phyloP scores from a whole-genome alignment of 441 rosid genomes.

The Lepidium campestre region DNA sequence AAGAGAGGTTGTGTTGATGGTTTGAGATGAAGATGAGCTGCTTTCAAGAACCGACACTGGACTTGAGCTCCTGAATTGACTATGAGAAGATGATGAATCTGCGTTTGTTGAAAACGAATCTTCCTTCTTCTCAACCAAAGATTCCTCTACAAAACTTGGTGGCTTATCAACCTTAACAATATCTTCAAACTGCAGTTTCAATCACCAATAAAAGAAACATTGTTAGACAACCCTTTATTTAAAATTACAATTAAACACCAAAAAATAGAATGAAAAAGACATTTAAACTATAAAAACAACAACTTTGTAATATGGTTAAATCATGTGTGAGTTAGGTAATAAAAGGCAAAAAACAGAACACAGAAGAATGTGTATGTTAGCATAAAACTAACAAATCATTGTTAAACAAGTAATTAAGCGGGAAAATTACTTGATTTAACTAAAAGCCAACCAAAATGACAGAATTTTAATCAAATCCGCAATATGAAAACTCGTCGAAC shows the following conservation, averaged over 20 bases:
- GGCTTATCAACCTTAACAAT: slow-evolving; percentile 84
- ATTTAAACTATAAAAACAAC: not conserved
- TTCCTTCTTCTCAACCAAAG: slow-evolving; percentile 48
- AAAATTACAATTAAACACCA: not conserved
- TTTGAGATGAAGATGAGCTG: slow-evolving; percentile 72
- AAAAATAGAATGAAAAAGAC: not conserved
- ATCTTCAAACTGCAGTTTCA: slow-evolving; percentile 66
- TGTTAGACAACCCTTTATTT: not conserved
- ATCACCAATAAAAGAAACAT: not conserved
- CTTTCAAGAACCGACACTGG: slow-evolving; percentile 94
- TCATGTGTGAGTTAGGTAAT: no score
- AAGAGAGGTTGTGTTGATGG: slow-evolving; percentile 26
- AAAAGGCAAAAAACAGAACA: not conserved
- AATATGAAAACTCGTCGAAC: no score
- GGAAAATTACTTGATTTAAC: not conserved
- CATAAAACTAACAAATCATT: not conserved
- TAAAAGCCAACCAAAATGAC: not conserved
- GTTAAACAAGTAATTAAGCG: not conserved
- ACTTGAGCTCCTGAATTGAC: slow-evolving; percentile 64
- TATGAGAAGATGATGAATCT: slow-evolving; percentile 35
- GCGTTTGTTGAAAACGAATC: slow-evolving; percentile 38
- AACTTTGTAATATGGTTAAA: no score
- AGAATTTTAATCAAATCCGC: no score
- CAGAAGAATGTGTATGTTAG: slow-evolving; percentile 9
- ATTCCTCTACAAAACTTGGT: slow-evolving; percentile 66